Evolutionary conservation across 1,284 basidiomycete species (phyloP), one percentile per base, ranked within the genome.

Genomic region (Ganoderma lingzhi): DNA sequence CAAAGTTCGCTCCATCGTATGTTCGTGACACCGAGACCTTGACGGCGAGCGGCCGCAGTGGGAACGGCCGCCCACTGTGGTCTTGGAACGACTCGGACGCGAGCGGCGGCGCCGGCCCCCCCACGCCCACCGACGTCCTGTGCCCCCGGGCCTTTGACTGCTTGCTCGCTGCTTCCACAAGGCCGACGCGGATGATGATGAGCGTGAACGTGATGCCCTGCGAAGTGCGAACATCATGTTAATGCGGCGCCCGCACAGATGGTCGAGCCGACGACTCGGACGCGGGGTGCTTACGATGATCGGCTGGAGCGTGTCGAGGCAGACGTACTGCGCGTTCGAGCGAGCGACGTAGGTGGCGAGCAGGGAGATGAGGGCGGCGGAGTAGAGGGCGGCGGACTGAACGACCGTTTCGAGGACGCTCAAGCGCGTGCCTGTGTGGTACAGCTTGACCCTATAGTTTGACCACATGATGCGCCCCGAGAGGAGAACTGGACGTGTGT

Each of bases 111-210:
- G 23, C 23, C 23, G 23, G 23, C 23, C 23, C 23, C 23, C 23
- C 23, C 23, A 23, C 23, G 23, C 23, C 23, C 23, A 23, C 23
- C 23, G 23, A 23, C 23, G 23, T 23, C 23, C 23, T 23, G 23
- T 23, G 23, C 23, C 23, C 23, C 23, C 23, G 28, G 59, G 4
- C 67, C 68, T 14, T 60, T 63, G 67, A 69, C 23, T 58, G 60
- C 41, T 69, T 42, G 67, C 65, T 66, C 58, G 69, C 58, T 3
- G 63, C 69, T 55, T 71, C 69, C 23, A 62, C 65, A 35, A 73
- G 70, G 12, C 72, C 72, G 55, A 73, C 72, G 30, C 72, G 70
- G 63, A 73, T 71, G 68, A 73, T 73, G 64, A 73, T 73, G 17
- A 73, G 68, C 42, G 72, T 73, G 63, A 73, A 73, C 14, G 70